These are phyloP conservation scores for Hypoxylon sp. DNA, from an alignment of 2,329 filamentous ascomycete species.

Conservation along the genomic window DNA sequence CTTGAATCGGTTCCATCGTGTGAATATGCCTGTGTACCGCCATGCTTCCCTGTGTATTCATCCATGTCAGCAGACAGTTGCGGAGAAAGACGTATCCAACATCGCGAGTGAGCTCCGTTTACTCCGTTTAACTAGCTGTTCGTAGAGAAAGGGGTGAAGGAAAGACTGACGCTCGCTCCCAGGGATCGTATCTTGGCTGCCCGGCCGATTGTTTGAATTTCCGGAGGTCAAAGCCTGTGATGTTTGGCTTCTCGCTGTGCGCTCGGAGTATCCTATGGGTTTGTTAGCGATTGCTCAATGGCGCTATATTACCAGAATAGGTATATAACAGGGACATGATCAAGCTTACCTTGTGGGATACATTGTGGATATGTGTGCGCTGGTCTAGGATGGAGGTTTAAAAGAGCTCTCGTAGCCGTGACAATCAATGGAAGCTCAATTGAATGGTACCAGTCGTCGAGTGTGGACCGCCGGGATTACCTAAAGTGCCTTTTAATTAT, in stretches of 20 bases:
- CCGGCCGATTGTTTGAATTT: conserved; percentile 82
- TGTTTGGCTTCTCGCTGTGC: conserved; percentile 74
- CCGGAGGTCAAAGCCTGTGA: conserved; percentile 92
- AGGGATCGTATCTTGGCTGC: conserved; percentile 74
- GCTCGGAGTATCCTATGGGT: conserved; percentile 66
- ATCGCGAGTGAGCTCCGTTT: background rate
- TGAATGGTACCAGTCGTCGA: conserved; percentile 3
- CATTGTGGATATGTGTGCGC: conserved; percentile 49
- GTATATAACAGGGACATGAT: background rate
- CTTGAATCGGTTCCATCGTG: conserved; percentile 90
- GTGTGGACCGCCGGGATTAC: conserved; percentile 13
- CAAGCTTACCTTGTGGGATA: conserved; percentile 55
- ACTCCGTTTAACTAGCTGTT: background rate
- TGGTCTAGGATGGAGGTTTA: conserved; percentile 11
- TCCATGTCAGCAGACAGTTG: conserved; percentile 23
- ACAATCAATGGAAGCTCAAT: conserved; percentile 18
- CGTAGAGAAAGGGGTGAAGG: background rate
- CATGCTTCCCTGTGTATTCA: conserved; percentile 83
- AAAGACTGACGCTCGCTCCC: conserved; percentile 72
- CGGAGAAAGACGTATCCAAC: background rate
- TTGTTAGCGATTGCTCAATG: conserved; percentile 30
- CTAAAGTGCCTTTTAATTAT: conserved; percentile 11
- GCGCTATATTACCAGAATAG: background rate
- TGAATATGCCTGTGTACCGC: conserved; percentile 92
- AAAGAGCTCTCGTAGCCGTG: conserved; percentile 18